These are phyloP conservation scores for Epipyxis sp. DNA, from an alignment of 108 stramenopile genomes.

Conservation along the genomic window DNA sequence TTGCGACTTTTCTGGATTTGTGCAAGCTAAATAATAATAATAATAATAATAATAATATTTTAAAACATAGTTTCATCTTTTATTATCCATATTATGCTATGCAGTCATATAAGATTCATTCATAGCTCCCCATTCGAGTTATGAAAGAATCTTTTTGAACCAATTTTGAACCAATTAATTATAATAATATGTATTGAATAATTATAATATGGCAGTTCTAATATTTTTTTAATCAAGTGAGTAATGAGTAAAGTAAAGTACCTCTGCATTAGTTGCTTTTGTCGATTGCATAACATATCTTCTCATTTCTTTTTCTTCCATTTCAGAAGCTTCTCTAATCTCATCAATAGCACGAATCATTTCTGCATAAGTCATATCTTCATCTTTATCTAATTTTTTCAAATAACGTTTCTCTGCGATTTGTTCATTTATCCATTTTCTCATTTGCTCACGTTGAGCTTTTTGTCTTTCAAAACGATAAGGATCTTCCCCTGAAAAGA, in stretches of 20 bases:
- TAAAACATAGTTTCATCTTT: too few relatives aligned
- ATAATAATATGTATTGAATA: too few relatives aligned
- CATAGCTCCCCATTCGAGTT: too few relatives aligned
- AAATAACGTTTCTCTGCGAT: not conserved
- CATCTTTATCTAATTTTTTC: not conserved
- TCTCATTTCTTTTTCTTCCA: not conserved
- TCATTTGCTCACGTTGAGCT: not conserved
- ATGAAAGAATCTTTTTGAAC: too few relatives aligned
- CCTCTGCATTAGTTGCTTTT: not conserved
- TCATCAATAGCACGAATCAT: conserved; percentile 20
- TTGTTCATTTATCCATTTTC: conserved; percentile 21
- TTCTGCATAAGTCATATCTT: conserved; percentile 17
- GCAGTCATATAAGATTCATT: too few relatives aligned
- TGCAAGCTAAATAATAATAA: too few relatives aligned
- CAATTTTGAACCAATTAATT: too few relatives aligned
- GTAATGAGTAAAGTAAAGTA: too few relatives aligned
- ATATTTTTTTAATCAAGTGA: too few relatives aligned
- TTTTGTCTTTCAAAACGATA: not conserved
- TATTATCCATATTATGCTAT: too few relatives aligned
- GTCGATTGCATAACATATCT: not conserved
- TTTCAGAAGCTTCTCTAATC: not conserved
- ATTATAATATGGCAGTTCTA: too few relatives aligned
- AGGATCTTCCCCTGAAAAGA: not conserved
- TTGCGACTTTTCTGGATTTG: not conserved
- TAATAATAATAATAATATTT: too few relatives aligned